Base-by-base conservation (phyloP, 2,329 filamentous ascomycete genomes). In the Samsoniella hepiali region DNA sequence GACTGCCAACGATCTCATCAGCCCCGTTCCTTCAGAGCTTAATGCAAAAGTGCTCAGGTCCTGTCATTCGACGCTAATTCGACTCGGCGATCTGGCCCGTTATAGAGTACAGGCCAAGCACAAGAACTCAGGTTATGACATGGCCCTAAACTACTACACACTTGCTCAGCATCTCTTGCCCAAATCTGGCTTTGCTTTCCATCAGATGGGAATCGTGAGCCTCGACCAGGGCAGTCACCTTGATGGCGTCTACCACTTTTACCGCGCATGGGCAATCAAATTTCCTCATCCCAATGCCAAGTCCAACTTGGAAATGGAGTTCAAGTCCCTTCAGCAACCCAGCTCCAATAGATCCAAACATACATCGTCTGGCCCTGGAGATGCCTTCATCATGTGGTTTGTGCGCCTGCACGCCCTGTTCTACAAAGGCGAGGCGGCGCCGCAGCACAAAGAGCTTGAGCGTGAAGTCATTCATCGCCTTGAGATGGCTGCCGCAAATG, bases 141-240 rank as follows among this genome's bases (percentile, higher is more conserved):
- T 86, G 15, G 92, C 94, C 15, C 82, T 93, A 70, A 88, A 89
- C 11, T 97, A 94, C 75, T 98, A 99, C 75, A 81, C 85, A 62
- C 81, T 98, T 65, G 95, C 95, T 29, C 86, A 88, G 67, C 86
- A 90, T 58, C 83, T 98, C 60, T 84, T 90, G 68, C 92, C 94
- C 3, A 81, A 86, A 22, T 92, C 90, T 53, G 94, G 94, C 36
- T 86, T 88, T 66, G 90, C 92, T 17, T 90, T 96, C 71, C 94
- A 99, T 71, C 95, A 98, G 75, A 87, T 95, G 74, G 93, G 91
- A 42, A 91, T 98, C 42, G 89, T 98, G 64, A 89, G 90, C 65
- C 84, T 91, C 55, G 88, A 90, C 60, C 87, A 93, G 69, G 85
- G 84, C 64, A 89, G 94, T 68, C 90, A 96, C 72, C 84, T 98